These are phyloP conservation scores for Hysterium pulicare DNA, from an alignment of 2,329 filamentous ascomycete species.

Conservation along the genomic window DNA sequence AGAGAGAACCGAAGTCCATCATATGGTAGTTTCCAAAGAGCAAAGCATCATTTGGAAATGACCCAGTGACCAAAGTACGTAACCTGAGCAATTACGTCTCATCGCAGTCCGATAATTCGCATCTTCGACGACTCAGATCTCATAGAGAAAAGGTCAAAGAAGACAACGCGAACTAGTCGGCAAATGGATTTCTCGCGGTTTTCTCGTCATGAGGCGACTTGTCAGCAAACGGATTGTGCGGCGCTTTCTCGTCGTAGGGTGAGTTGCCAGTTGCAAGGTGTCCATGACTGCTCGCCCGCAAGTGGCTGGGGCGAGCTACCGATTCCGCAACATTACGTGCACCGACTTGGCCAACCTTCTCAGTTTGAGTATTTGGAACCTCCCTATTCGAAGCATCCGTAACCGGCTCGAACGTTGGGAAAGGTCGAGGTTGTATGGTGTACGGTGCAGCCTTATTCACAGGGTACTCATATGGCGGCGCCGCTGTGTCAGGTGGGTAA, in stretches of 20 bases:
- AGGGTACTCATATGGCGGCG: conserved; percentile 41
- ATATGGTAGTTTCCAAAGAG: conserved; percentile 37
- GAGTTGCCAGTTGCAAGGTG: conserved; percentile 41
- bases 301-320: conserved; percentile 40
- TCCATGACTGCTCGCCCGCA: conserved; percentile 45
- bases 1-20: conserved; percentile 38
- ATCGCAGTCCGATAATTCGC: conserved; percentile 30
- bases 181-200: conserved; percentile 37
- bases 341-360: conserved; percentile 44
- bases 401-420: conserved; percentile 38
- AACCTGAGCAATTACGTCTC: conserved; percentile 44
- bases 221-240: conserved; percentile 30
- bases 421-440: conserved; percentile 43
- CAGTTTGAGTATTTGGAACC: conserved; percentile 29
- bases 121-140: conserved; percentile 41
- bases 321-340: conserved; percentile 42
- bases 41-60: conserved; percentile 29
- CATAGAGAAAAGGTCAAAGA: conserved; percentile 46
- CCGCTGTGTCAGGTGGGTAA: conserved; percentile 26
- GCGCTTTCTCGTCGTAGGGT: conserved; percentile 34
- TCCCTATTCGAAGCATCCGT: conserved; percentile 18
- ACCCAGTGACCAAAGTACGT: conserved; percentile 39
- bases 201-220: conserved; percentile 18
- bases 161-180: conserved; percentile 33
- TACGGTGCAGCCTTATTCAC: conserved; percentile 47